A percentile compares a stretch with the other conserved stretches of the same genome.
Evolutionary conservation across 306 rosid genomes (phyloP).

Genomic region (Cucumis sativus): Cucumber_9930_V3 NC_026659.2:22000001-22000500

Average conservation of each 20-base stretch:
- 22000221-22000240: too few relatives aligned
- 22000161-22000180: background rate
- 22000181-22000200: background rate
- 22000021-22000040: background rate
- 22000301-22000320: background rate
- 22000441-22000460: too few relatives aligned
- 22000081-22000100: background rate
- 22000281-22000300: background rate
- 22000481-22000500: too few relatives aligned
- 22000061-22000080: background rate
- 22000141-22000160: background rate
- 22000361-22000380: background rate
- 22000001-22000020: background rate
- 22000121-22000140: background rate
- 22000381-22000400: background rate
- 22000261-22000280: too few relatives aligned
- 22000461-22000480: too few relatives aligned
- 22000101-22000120: background rate
- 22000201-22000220: too few relatives aligned
- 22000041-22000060: background rate
- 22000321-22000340: too few relatives aligned
- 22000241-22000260: too few relatives aligned
- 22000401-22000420: too few relatives aligned
- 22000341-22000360: background rate
- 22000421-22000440: too few relatives aligned